Evolutionary conservation across 192 early-diverging fungal genomes (phyloP).

Genomic region (Glomus cerebriforme): DNA sequence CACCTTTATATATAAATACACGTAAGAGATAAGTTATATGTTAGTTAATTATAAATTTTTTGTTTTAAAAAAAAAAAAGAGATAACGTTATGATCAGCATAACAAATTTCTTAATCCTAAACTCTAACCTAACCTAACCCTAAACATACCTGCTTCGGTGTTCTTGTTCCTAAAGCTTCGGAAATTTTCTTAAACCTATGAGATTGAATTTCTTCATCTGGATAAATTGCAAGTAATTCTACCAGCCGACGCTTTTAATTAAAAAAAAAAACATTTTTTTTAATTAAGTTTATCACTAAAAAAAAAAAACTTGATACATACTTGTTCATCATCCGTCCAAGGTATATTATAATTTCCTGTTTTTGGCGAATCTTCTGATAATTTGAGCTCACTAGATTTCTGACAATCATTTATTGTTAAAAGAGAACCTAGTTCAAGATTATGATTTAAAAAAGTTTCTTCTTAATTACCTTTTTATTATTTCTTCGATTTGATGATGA

Average conservation of each 20-base stretch:
- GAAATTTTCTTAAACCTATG: conserved; percentile 73
- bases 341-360: conserved; percentile 54
- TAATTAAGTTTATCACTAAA: too few relatives aligned
- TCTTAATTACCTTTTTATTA: too few relatives aligned
- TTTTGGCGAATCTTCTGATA: not conserved
- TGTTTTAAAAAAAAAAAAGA: too few relatives aligned
- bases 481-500: too few relatives aligned
- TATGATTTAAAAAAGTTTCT: not conserved
- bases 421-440: not conserved
- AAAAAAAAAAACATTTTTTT: not conserved
- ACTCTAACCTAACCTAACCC: too few relatives aligned
- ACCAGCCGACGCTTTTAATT: conserved; percentile 49
- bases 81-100: too few relatives aligned
- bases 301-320: not conserved
- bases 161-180: conserved; percentile 68
- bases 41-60: not conserved
- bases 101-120: too few relatives aligned
- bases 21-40: not conserved
- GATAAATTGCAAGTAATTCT: conserved; percentile 62
- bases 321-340: conserved; percentile 72
- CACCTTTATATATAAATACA: not conserved
- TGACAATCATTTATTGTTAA: not conserved
- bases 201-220: conserved; percentile 70
- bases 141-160: conserved; percentile 74
- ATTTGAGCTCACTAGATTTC: conserved; percentile 5